These are phyloP conservation scores for Trichosanthes truncata DNA, from an alignment of 306 rosid species.

Conservation along the genomic window DNA sequence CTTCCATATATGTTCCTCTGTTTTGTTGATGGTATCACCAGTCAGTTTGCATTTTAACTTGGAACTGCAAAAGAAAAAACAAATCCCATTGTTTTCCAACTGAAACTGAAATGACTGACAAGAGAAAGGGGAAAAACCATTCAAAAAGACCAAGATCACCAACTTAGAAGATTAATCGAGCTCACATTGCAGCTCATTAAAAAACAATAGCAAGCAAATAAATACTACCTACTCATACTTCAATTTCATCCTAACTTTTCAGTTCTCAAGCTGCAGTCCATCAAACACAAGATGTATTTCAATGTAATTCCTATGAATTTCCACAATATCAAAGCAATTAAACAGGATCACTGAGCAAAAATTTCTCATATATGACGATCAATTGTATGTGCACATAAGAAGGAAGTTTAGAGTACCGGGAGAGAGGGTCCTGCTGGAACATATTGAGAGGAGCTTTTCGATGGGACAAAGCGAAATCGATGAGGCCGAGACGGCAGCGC, in stretches of 20 bases:
- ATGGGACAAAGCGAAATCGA: conserved; percentile 52
- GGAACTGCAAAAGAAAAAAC: conserved; percentile 36
- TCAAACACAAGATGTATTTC: background rate
- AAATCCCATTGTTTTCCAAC: background rate
- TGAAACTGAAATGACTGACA: background rate
- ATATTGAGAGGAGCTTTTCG: conserved; percentile 65
- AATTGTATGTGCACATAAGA: background rate
- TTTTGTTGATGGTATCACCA: conserved; percentile 70
- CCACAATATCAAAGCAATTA: background rate
- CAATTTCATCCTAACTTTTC: background rate
- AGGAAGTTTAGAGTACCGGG: conserved; percentile 39
- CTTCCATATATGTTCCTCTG: conserved; percentile 98
- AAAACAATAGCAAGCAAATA: background rate
- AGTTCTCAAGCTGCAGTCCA: background rate
- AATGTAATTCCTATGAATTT: background rate
- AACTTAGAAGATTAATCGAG: background rate
- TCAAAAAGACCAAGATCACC: background rate
- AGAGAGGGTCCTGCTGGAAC: conserved; percentile 72
- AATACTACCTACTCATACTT: background rate
- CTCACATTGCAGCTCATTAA: background rate
- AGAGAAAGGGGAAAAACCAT: background rate
- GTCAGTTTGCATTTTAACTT: conserved; percentile 80
- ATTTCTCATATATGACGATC: background rate
- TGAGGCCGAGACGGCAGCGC: conserved; percentile 83
- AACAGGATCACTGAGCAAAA: background rate